Evolutionary conservation across 2,329 filamentous ascomycete genomes (phyloP), one percentile per base, ranked within the genome.

Genomic region (Cladobotryum protrusum): DNA sequence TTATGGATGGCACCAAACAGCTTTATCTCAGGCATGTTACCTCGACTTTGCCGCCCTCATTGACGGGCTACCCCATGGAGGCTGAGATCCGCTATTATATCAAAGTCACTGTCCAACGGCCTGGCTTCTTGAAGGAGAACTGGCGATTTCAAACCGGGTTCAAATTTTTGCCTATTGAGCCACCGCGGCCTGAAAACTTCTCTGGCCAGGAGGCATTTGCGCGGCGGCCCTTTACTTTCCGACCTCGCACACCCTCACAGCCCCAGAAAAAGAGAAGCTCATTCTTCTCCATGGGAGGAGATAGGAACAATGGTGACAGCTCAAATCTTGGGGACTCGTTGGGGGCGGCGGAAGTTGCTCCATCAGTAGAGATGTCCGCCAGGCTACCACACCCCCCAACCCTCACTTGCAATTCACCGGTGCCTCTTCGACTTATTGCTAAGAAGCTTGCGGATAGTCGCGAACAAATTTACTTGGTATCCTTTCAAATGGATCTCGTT

Each of bases 31-130:
- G 65, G 36, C 93, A 99, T 71, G 82, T 93, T 55, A 93, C 87
- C 62, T 83, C 83, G 58, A 95, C 91, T 0, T 75, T 99, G 11
- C 93, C 93, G 5, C 93, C 93, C 0, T 95, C 90, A 4, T 72
- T 97, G 48, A 87, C 80, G n/a, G 89, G 89, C 3, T 91, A 93
- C 57, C 88, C 89, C 0, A 86, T 85, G 32, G 83, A 91, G 66
- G 92, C 91, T 18, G 90, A 96, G 68, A 91, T 97, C 53, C 81
- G 85, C 58, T 99, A 99, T 69, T 99, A 88, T 64, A 78, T 97
- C 63, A 99, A 99, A 67, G 89, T 87, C n/a, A 97, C 93, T 0
- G 83, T 97, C 5, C 88, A 90, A 61, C 78, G 90, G n/a, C 89
- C 90, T 0, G 85, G 87, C 13, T 77, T 96, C 52, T 89, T 95